Base-by-base conservation (phyloP, 805 yeast species). In the Pichia kluyveri region DNA sequence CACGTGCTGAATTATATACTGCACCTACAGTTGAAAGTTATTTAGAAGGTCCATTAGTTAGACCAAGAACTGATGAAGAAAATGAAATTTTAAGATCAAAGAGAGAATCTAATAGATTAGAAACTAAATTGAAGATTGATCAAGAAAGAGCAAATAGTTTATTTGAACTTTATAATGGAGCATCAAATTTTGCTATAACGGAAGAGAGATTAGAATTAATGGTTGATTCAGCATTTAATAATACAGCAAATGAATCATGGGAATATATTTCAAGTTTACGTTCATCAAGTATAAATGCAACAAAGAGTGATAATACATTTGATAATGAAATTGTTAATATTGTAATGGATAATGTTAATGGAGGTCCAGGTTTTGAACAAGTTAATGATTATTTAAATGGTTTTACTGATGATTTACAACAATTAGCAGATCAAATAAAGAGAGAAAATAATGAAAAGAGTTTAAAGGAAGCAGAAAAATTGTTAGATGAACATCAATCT, bases 1-100 rank as follows among this genome's bases (percentile, higher is more conserved):
- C 76, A 7, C 72, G 70, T 44, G 82, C 87, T 26, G 72, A 79
- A 43, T 69, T 71, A 57, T 74, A 83, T 58, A 86, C 96, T 1
- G 70, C 87, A 44, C 96, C 96, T 42, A 84, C 96, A 1, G 70
- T 89, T 49, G 88, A 83, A 57, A 72, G 75, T 38, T 72, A 80
- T 53, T 65, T 86, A 51, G 63, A 74, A 23, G 86, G 86, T 3
- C 86, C 91, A 15, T 67, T 88, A 51, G 77, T 90, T 72, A 75
- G 84, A 60, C 76, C 68, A 42, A 76, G 96, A 63, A 83, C 95
- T 0, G 71, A 68, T 26, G 93, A 82, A 58, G 96, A 90, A 66
- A 63, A 67, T 44, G 75, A 72, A 46, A 57, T 75, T 30, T 67
- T 86, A 54, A 56, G 65, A 31, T 73, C 78, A 57, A 86, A 84